Conservation (phyloP, 805 yeast species). For the Millerago galiae region DNA sequence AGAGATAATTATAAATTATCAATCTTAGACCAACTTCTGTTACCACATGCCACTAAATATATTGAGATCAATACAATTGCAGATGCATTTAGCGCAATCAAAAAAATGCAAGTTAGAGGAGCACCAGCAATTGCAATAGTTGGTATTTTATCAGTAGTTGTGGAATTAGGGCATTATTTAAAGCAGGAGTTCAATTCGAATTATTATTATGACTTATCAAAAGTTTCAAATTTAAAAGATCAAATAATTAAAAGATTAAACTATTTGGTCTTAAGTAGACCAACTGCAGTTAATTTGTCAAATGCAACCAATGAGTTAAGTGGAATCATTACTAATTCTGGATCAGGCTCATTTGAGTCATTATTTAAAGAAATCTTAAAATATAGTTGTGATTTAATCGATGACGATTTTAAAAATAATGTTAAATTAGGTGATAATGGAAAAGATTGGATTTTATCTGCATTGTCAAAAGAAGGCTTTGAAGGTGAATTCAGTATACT, state of each 20-base stretch:
- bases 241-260: constrained; percentile 46
- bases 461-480: constrained; percentile 40
- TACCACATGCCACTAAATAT: constrained; percentile 77
- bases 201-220: constrained; percentile 26
- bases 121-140: constrained; percentile 98
- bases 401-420: constrained; percentile 76
- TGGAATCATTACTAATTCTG: constrained; percentile 26
- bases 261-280: constrained; percentile 70
- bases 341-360: constrained; percentile 17
- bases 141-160: constrained; percentile 75
- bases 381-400: constrained; percentile 52
- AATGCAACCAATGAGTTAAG: constrained; percentile 50
- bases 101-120: constrained; percentile 90
- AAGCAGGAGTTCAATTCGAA: constrained; percentile 23
- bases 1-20: constrained; percentile 38
- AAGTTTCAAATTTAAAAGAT: constrained; percentile 29
- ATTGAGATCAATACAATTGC: constrained; percentile 54
- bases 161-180: constrained; percentile 46
- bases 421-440: constrained; percentile 77
- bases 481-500: constrained; percentile 69
- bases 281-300: constrained; percentile 90
- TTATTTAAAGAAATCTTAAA: constrained; percentile 30
- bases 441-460: constrained; percentile 50
- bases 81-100: constrained; percentile 80
- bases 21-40: constrained; percentile 72